Base-by-base conservation (phyloP, 352 stramenopile genomes). In the Phytophthora rubi region DNA sequence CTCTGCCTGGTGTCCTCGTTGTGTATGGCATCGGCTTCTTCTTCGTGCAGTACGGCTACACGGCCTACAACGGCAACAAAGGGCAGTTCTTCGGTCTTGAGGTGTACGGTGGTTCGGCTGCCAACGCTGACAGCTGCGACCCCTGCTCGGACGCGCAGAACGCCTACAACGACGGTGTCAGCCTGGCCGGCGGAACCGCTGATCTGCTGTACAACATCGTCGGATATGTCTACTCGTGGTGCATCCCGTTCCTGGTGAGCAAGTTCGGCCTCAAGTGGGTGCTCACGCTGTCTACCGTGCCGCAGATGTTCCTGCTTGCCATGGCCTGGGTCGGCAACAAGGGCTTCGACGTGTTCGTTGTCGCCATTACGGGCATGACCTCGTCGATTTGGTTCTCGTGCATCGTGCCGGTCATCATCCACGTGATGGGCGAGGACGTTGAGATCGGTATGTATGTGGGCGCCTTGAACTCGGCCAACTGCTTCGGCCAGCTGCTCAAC, bases 181-280 rank as follows among this genome's bases (percentile, higher is more conserved):
- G 54, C 5, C 52, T 85, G 35, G 78, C 79, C 28, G 79, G 76
- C 28, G 78, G 78, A 37, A 62, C n/a, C 44, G 70, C 74, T 33
- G 73, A 82, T 47, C 57, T 78, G 39, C 21, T 71, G 2, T 76
- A 72, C 66, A 78, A 75, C 42, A 66, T 79, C 23, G 73, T 80
- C 3, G 63, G 75, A 42, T 78, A 83, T 51, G 18, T 80, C 4
- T 83, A 76, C 69, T 79, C 77, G 21, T 79, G 70, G 66, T 71
- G 62, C 35, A 65, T 85, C 33, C 78, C 75, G 35, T 73, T 76
- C 60, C 52, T 85, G 4, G 75, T 81, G 49, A 64, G 62, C 47
- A 79, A 77, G 56, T 73, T 81, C 23, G 78, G 78, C 23, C 59
- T 73, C 39, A 73, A 76, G 52, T 78, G 68, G 65, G 70, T 80